Evolutionary conservation across 2,329 filamentous ascomycete genomes (phyloP).

Genomic region (Fusarium xyrophilum): DNA sequence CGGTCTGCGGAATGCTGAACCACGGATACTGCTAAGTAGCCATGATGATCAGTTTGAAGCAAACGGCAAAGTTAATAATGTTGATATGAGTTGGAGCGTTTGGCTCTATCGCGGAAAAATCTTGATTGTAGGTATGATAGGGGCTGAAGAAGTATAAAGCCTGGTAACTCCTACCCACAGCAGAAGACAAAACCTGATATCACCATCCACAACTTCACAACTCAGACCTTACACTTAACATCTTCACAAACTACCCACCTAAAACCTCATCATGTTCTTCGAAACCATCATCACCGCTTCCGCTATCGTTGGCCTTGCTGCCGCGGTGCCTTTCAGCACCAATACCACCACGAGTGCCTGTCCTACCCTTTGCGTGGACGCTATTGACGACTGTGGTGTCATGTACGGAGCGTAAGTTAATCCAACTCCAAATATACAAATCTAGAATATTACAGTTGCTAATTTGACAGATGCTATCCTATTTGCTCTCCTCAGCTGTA

Average conservation of each 20-base stretch:
- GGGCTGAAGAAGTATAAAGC: slow-evolving; percentile 3
- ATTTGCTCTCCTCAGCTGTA: slow-evolving; percentile 36
- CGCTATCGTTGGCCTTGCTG: slow-evolving; percentile 15
- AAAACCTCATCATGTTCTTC: slow-evolving; percentile 15
- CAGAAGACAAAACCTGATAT: neutral
- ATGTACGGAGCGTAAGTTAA: slow-evolving; percentile 41
- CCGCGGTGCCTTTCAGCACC: slow-evolving; percentile 2
- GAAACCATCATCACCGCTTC: slow-evolving; percentile 7
- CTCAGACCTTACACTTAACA: neutral
- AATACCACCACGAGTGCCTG: neutral
- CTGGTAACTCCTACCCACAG: neutral
- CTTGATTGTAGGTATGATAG: neutral
- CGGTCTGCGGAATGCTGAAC: slow-evolving; percentile 4
- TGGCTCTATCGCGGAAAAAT: neutral
- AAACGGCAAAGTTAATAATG: neutral
- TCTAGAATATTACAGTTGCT: neutral
- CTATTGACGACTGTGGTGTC: slow-evolving; percentile 39
- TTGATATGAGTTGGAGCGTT: neutral
- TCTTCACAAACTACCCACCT: neutral
- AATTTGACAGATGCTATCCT: slow-evolving; percentile 42
- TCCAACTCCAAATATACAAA: accelerated
- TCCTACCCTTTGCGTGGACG: slow-evolving; percentile 40
- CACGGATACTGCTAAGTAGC: neutral
- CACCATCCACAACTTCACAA: neutral
- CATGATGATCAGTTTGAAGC: neutral